Conservation (phyloP, 1,284 basidiomycete species). For the Neonothopanus nambi region DNA sequence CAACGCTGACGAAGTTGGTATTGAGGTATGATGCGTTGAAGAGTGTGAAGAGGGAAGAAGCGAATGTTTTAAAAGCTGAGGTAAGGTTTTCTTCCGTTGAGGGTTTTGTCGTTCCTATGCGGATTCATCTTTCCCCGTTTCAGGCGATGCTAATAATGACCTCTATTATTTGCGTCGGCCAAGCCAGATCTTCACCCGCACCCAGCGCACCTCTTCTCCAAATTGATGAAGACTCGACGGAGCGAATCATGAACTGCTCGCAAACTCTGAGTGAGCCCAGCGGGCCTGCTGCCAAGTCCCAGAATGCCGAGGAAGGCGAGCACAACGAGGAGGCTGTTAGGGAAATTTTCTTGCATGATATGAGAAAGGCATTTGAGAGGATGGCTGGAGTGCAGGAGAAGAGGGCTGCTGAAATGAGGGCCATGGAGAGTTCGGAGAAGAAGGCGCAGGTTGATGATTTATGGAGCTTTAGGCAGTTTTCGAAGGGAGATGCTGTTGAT, state of each 20-base stretch:
- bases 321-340: slow-evolving; percentile 53
- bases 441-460: slow-evolving; percentile 90
- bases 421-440: slow-evolving; percentile 73
- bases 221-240: slow-evolving; percentile 97
- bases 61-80: slow-evolving; percentile 86
- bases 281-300: slow-evolving; percentile 21
- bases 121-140: background rate
- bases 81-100: slow-evolving; percentile 37
- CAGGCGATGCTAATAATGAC: slow-evolving; percentile 98
- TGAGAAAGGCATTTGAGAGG: slow-evolving; percentile 90
- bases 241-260: slow-evolving; percentile 96
- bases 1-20: slow-evolving; percentile 91
- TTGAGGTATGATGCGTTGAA: slow-evolving; percentile 72
- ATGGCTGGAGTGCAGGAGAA: slow-evolving; percentile 95
- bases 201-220: slow-evolving; percentile 54
- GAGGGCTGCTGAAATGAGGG: slow-evolving; percentile 82
- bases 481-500: slow-evolving; percentile 84
- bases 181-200: slow-evolving; percentile 82
- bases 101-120: background rate
- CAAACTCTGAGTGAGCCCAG: slow-evolving; percentile 86
- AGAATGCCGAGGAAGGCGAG: background rate
- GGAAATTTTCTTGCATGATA: slow-evolving; percentile 91
- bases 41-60: slow-evolving; percentile 49
- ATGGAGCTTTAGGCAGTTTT: slow-evolving; percentile 91
- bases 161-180: slow-evolving; percentile 94